Conservation (phyloP, 2,329 filamentous ascomycete species). For the Colletotrichum costaricense region DNA sequence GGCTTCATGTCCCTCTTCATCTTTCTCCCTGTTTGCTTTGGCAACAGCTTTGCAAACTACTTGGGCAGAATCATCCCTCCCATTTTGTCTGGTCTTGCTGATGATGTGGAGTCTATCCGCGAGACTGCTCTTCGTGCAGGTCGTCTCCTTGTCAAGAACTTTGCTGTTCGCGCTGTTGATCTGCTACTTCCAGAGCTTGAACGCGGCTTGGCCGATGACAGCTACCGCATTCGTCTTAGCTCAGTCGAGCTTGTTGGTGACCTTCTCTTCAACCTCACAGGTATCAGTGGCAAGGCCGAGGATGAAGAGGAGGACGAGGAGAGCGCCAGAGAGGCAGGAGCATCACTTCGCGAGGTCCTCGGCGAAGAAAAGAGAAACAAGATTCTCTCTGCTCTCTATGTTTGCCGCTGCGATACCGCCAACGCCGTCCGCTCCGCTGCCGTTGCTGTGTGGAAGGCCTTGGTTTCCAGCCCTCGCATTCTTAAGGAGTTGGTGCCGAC, state of each 20-base stretch:
- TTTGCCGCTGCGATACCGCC: constrained; percentile 97
- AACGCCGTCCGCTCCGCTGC: constrained; percentile 90
- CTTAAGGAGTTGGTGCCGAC: constrained; percentile 96
- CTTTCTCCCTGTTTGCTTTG: constrained; percentile 98
- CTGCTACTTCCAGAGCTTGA: constrained; percentile 94
- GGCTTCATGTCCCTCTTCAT: constrained; percentile 99
- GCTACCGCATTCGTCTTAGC: constrained; percentile 95
- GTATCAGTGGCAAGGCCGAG: constrained; percentile 84
- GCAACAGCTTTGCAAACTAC: constrained; percentile 97
- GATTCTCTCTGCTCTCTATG: constrained; percentile 95
- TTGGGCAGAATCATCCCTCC: constrained; percentile 95
- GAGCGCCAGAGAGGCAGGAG: constrained; percentile 83
- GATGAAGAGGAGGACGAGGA: constrained; percentile 83
- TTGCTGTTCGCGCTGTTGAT: constrained; percentile 93
- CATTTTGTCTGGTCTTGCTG: constrained; percentile 92
- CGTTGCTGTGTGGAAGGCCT: constrained; percentile 94
- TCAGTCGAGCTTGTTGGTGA: constrained; percentile 98
- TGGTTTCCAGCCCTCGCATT: constrained; percentile 90
- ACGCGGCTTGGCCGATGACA: constrained; percentile 96
- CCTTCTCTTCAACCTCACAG: constrained; percentile 95
- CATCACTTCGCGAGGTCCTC: constrained; percentile 92
- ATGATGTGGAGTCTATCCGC: constrained; percentile 95
- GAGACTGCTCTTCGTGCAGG: constrained; percentile 96
- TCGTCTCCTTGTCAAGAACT: constrained; percentile 96
- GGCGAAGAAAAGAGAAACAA: constrained; percentile 97